phyloP scores from a whole-genome alignment of 1,284 basidiomycete genomes.

The Ceratobasidium sp. region DNA sequence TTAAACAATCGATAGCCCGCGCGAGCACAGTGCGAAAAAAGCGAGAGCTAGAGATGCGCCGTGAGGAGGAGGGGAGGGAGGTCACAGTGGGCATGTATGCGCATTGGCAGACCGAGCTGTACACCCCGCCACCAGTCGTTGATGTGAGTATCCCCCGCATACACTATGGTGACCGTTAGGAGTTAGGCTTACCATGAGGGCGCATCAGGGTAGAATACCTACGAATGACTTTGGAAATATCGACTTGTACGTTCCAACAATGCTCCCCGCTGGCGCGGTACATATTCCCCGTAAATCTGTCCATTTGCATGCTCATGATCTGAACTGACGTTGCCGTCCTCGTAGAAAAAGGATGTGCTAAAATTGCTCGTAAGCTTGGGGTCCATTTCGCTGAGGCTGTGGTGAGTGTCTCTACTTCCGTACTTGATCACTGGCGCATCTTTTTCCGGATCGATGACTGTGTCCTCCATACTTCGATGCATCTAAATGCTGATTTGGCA shows the following conservation, averaged over 20 bases:
- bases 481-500: background rate
- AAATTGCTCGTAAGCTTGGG: constrained; percentile 88
- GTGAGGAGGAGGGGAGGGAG: constrained; percentile 59
- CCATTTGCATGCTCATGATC: background rate
- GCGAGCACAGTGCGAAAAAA: constrained; percentile 86
- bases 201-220: constrained; percentile 84
- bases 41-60: constrained; percentile 84
- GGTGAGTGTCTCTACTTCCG: constrained; percentile 60
- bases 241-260: constrained; percentile 93
- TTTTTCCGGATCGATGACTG: background rate
- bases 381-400: constrained; percentile 96
- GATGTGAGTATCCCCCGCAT: constrained; percentile 69
- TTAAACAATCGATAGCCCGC: constrained; percentile 92
- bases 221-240: constrained; percentile 98
- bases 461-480: background rate
- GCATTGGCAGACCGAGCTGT: constrained; percentile 86
- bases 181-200: background rate
- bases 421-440: background rate
- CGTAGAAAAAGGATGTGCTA: constrained; percentile 87
- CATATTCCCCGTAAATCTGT: constrained; percentile 85
- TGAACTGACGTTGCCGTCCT: background rate
- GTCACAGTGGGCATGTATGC: constrained; percentile 82
- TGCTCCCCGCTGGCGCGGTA: constrained; percentile 90
- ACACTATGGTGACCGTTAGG: background rate
- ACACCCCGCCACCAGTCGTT: constrained; percentile 81